These are phyloP conservation scores for Fusarium marasasianum DNA, from an alignment of 2,329 filamentous ascomycete genomes.

Conservation along the genomic window DNA sequence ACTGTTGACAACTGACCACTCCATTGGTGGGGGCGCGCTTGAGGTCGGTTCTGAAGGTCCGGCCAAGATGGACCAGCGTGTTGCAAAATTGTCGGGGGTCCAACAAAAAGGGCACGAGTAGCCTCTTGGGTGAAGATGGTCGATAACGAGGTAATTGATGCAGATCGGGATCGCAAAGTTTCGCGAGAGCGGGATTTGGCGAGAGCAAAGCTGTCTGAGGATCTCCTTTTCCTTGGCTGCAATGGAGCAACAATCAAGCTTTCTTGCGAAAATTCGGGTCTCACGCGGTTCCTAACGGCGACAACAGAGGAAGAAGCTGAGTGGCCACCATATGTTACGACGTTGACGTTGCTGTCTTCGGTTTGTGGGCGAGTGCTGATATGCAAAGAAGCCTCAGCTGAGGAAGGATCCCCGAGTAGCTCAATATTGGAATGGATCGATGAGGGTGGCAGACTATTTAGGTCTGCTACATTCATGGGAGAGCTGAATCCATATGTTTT, in stretches of 20 bases:
- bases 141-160: constrained; percentile 65
- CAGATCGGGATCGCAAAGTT: constrained; percentile 61
- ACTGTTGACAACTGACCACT: constrained; percentile 72
- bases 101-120: constrained; percentile 46
- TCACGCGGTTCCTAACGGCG: constrained; percentile 45
- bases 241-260: constrained; percentile 68
- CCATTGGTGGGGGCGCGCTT: constrained; percentile 64
- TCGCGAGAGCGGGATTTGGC: constrained; percentile 63
- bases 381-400: constrained; percentile 52
- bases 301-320: constrained; percentile 52
- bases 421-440: constrained; percentile 62
- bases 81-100: constrained; percentile 40
- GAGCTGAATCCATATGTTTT: constrained; percentile 62
- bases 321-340: constrained; percentile 59
- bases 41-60: constrained; percentile 28
- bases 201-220: constrained; percentile 60
- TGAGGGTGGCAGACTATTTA: constrained; percentile 54
- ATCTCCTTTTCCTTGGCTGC: constrained; percentile 56
- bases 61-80: constrained; percentile 39
- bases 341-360: constrained; percentile 60
- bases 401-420: constrained; percentile 62
- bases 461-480: constrained; percentile 44
- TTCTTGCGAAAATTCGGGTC: constrained; percentile 66
- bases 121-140: constrained; percentile 63
- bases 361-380: constrained; percentile 48